Evolutionary conservation across 352 stramenopile species (phyloP).

Genomic region (Phytophthora melonis): DNA sequence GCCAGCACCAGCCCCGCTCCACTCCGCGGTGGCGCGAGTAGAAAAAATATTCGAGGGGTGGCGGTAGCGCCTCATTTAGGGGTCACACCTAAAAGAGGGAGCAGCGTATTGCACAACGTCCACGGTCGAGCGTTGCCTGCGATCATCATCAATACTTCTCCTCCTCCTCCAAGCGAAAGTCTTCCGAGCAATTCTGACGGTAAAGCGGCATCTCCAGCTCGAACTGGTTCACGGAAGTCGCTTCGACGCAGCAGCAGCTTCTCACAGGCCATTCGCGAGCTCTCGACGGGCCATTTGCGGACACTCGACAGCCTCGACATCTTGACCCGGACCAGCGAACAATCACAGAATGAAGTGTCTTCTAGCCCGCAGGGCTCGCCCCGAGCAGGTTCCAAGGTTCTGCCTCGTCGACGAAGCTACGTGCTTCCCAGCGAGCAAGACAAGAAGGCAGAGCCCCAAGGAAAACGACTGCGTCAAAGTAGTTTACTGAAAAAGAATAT

Average conservation of each 20-base stretch:
- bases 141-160: not conserved
- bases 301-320: slow-evolving; percentile 23
- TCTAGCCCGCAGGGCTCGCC: not conserved
- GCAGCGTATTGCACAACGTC: slow-evolving; percentile 34
- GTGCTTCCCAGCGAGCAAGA: slow-evolving; percentile 2
- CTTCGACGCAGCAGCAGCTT: slow-evolving; percentile 22
- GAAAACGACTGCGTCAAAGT: not conserved
- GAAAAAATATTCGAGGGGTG: slow-evolving; percentile 25
- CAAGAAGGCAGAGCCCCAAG: not conserved
- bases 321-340: slow-evolving; percentile 16
- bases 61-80: slow-evolving; percentile 24
- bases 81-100: slow-evolving; percentile 15
- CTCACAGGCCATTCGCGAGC: slow-evolving; percentile 21
- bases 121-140: slow-evolving; percentile 9
- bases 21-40: not conserved
- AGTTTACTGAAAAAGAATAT: slow-evolving; percentile 6
- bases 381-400: not conserved
- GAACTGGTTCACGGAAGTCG: not conserved
- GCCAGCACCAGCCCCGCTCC: not conserved
- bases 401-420: slow-evolving; percentile 22
- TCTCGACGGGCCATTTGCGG: not conserved
- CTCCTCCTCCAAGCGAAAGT: not conserved
- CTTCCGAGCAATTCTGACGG: not conserved
- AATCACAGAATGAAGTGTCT: not conserved
- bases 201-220: not conserved